These are phyloP conservation scores for Salix purpurea DNA, from an alignment of 345 rosid species.

Conservation along the genomic window DNA sequence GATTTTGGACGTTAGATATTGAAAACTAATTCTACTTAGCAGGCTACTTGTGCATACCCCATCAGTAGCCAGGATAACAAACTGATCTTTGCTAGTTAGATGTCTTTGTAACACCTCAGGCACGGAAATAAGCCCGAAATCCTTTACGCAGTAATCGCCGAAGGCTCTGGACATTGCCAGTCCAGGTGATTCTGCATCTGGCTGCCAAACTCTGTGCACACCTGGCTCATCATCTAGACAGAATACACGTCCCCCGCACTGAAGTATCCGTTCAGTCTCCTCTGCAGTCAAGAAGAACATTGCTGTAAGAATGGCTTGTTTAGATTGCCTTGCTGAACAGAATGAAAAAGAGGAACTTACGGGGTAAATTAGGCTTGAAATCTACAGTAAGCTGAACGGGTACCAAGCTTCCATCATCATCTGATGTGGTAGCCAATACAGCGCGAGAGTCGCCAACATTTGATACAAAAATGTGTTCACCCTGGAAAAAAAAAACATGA, in stretches of 20 bases:
- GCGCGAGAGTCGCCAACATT: slow-evolving; percentile 96
- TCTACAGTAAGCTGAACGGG: slow-evolving; percentile 81
- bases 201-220: slow-evolving; percentile 89
- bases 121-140: slow-evolving; percentile 72
- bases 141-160: slow-evolving; percentile 84
- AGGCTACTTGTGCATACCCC: slow-evolving; percentile 47
- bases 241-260: slow-evolving; percentile 72
- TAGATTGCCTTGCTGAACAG: background rate
- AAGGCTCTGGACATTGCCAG: slow-evolving; percentile 98
- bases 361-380: slow-evolving; percentile 80
- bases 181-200: slow-evolving; percentile 68
- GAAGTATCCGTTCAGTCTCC: slow-evolving; percentile 71
- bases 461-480: slow-evolving; percentile 58
- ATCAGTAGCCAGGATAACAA: slow-evolving; percentile 80
- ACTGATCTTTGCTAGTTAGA: slow-evolving; percentile 61
- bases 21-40: background rate
- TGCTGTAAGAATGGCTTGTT: background rate
- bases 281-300: slow-evolving; percentile 38
- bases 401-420: slow-evolving; percentile 67
- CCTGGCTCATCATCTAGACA: slow-evolving; percentile 81
- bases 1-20: background rate
- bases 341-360: slow-evolving; percentile 41
- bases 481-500: slow-evolving; percentile 40
- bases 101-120: slow-evolving; percentile 88
- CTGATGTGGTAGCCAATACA: slow-evolving; percentile 69